Percentiles rank a stretch among this genome's conserved stretches.
Conservation (phyloP, 768 basidiomycete genomes). For the Tricholoma matsutake region DNA sequence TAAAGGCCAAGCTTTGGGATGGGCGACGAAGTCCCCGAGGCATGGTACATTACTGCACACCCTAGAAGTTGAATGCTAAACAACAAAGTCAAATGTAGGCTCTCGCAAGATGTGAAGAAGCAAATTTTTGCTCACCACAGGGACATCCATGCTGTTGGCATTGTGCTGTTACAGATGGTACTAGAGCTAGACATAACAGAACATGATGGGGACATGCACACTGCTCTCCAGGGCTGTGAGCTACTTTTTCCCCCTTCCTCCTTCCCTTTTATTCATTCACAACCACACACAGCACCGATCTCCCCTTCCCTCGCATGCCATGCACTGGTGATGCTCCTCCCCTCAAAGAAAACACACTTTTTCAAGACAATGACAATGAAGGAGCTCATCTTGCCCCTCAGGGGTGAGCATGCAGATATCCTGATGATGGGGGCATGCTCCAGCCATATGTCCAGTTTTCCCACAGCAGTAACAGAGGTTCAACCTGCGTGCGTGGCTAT, state of each 20-base stretch:
- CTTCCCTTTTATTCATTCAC: neutral
- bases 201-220: neutral
- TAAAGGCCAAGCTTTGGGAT: neutral
- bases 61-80: neutral
- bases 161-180: too few relatives aligned
- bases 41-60: constrained; percentile 39
- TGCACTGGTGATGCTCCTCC: neutral
- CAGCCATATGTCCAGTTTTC: too few relatives aligned
- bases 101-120: constrained; percentile 77
- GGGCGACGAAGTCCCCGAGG: constrained; percentile 33
- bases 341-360: neutral
- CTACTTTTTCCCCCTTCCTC: neutral
- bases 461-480: too few relatives aligned
- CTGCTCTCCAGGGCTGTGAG: neutral
- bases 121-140: constrained; percentile 46
- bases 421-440: too few relatives aligned
- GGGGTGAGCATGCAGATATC: too few relatives aligned
- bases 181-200: neutral
- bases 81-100: constrained; percentile 22
- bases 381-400: too few relatives aligned
- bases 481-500: too few relatives aligned
- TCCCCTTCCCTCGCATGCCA: neutral
- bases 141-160: too few relatives aligned
- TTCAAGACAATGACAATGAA: too few relatives aligned
- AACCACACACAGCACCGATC: neutral